These are phyloP conservation scores for Osmozyma mogii DNA, from an alignment of 805 yeast genomes.

Conservation along the genomic window DNA sequence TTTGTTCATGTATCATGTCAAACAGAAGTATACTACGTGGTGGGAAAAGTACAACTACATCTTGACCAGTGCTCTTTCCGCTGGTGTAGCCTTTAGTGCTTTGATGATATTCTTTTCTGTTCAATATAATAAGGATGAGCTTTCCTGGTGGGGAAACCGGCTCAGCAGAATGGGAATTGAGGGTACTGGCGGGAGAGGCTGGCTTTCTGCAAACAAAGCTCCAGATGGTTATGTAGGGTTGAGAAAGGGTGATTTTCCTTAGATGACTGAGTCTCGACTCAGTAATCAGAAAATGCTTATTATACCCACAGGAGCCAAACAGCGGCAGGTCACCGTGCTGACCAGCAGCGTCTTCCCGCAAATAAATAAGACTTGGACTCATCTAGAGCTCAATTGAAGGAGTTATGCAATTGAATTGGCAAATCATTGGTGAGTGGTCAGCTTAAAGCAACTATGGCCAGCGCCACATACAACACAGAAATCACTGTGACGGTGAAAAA, in stretches of 20 bases:
- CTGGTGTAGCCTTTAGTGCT: conserved; percentile 59
- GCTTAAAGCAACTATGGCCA: too few species aligned
- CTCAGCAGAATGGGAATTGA: conserved; percentile 28
- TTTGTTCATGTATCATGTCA: conserved; percentile 47
- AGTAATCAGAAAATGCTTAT: too few species aligned
- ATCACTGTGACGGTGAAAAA: not conserved
- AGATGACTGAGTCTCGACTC: too few species aligned
- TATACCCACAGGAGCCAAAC: too few species aligned
- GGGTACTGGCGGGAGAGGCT: conserved; percentile 20
- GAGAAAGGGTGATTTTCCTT: conserved; percentile 10
- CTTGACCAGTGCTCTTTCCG: conserved; percentile 46
- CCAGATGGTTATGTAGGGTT: conserved; percentile 14
- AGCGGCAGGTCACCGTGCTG: too few species aligned
- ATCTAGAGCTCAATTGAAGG: too few species aligned
- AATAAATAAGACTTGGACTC: too few species aligned
- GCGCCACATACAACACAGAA: conserved; percentile 1
- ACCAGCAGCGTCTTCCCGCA: too few species aligned
- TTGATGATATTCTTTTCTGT: conserved; percentile 50
- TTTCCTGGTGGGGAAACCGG: conserved; percentile 63
- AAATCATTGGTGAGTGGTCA: too few species aligned
- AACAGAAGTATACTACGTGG: conserved; percentile 43
- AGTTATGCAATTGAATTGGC: too few species aligned
- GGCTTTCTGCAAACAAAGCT: conserved; percentile 25
- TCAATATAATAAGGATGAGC: conserved; percentile 32
- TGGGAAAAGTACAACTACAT: conserved; percentile 71